phyloP scores from a whole-genome alignment of 1,139 yeast genomes.

The Pichia inconspicua region DNA sequence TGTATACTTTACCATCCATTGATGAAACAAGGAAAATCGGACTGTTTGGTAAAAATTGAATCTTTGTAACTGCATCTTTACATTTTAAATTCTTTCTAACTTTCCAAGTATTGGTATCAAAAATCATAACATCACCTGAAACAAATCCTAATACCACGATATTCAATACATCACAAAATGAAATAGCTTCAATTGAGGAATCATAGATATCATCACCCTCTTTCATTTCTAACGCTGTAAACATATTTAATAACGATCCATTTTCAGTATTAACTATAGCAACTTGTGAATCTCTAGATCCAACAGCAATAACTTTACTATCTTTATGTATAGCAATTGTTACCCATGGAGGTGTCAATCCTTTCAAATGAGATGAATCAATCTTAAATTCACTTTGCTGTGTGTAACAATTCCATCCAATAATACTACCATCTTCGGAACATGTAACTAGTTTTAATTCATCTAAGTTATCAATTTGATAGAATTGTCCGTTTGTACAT shows the following conservation, averaged over 20 bases:
- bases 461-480: constrained; percentile 54
- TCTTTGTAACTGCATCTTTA: constrained; percentile 77
- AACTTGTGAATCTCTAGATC: constrained; percentile 81
- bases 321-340: constrained; percentile 41
- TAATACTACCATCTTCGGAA: constrained; percentile 82
- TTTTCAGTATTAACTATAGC: constrained; percentile 65
- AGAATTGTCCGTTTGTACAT: constrained; percentile 71
- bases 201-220: constrained; percentile 63
- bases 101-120: constrained; percentile 83
- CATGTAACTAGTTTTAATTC: constrained; percentile 62
- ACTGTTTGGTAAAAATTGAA: constrained; percentile 52
- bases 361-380: constrained; percentile 52
- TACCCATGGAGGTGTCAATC: constrained; percentile 79
- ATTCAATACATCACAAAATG: constrained; percentile 66
- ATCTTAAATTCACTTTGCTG: constrained; percentile 61
- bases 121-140: constrained; percentile 73
- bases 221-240: constrained; percentile 53
- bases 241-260: constrained; percentile 63
- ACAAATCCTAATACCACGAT: constrained; percentile 84
- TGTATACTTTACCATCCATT: constrained; percentile 78
- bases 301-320: constrained; percentile 51
- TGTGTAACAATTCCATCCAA: constrained; percentile 86
- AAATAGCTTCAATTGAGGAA: constrained; percentile 75
- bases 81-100: constrained; percentile 62
- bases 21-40: constrained; percentile 63